These are phyloP conservation scores for Sporothrix pallida DNA, from an alignment of 2,329 filamentous ascomycete genomes.

Conservation along the genomic window DNA sequence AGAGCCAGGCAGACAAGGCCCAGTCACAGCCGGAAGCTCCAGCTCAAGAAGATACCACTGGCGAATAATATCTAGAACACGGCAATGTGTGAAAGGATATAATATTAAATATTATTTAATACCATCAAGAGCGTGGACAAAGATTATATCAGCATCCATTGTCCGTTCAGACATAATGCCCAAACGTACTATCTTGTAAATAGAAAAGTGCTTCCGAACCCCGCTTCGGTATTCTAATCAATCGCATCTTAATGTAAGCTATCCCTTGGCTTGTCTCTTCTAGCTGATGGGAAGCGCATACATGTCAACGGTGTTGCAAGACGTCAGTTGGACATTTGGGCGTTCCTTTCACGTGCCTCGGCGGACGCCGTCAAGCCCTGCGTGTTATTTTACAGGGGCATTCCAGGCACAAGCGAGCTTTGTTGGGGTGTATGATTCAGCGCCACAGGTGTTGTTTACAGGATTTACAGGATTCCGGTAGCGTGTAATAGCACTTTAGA, in stretches of 20 bases:
- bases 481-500: not conserved
- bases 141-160: not conserved
- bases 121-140: not conserved
- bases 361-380: not conserved
- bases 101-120: not conserved
- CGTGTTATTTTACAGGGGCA: conserved; percentile 15
- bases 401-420: conserved; percentile 6
- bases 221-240: conserved; percentile 14
- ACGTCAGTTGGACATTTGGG: not conserved
- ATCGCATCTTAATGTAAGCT: not conserved
- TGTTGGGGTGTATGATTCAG: conserved; percentile 24
- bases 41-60: not conserved
- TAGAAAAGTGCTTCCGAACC: not conserved
- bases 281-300: conserved; percentile 2
- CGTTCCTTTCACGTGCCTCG: conserved; percentile 30
- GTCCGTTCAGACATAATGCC: not conserved
- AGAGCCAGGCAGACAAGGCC: conserved; percentile 14
- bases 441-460: not conserved
- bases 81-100: no score
- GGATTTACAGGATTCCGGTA: not conserved
- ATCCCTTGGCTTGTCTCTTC: not conserved
- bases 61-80: not conserved
- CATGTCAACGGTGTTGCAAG: not conserved
- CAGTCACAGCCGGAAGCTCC: not conserved
- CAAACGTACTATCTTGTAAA: not conserved